Conservation (phyloP, 169 alveolate species). For the Plasmodium knowlesi region DNA sequence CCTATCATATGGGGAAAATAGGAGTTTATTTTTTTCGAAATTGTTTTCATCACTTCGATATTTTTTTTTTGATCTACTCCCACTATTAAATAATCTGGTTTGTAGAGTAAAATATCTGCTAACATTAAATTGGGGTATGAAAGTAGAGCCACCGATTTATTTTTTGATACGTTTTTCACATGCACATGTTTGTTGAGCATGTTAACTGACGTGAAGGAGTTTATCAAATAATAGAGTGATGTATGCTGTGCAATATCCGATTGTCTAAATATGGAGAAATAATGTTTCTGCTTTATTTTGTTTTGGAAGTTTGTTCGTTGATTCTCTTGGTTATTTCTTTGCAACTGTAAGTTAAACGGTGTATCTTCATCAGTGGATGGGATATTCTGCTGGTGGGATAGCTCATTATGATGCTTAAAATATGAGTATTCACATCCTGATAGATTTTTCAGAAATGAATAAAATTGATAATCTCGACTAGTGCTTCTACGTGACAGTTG, state of each 20-base stretch:
- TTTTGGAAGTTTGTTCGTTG: background rate
- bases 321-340: background rate
- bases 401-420: background rate
- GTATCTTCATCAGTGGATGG: background rate
- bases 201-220: conserved; percentile 58
- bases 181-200: conserved; percentile 45
- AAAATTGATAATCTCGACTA: background rate
- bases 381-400: background rate
- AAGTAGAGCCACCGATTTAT: conserved; percentile 50
- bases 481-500: background rate
- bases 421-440: background rate
- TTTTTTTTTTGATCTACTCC: conserved; percentile 67
- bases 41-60: conserved; percentile 48
- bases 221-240: conserved; percentile 57
- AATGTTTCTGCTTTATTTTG: conserved; percentile 30
- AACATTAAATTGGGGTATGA: conserved; percentile 74
- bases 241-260: conserved; percentile 64
- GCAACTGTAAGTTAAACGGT: background rate
- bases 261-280: conserved; percentile 50
- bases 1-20: background rate
- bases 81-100: conserved; percentile 54
- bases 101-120: conserved; percentile 56
- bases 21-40: conserved; percentile 38
- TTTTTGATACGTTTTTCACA: conserved; percentile 13
- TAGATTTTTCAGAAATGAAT: background rate